phyloP scores from a whole-genome alignment of 1,284 basidiomycete species.

The Tilletia caries region DNA sequence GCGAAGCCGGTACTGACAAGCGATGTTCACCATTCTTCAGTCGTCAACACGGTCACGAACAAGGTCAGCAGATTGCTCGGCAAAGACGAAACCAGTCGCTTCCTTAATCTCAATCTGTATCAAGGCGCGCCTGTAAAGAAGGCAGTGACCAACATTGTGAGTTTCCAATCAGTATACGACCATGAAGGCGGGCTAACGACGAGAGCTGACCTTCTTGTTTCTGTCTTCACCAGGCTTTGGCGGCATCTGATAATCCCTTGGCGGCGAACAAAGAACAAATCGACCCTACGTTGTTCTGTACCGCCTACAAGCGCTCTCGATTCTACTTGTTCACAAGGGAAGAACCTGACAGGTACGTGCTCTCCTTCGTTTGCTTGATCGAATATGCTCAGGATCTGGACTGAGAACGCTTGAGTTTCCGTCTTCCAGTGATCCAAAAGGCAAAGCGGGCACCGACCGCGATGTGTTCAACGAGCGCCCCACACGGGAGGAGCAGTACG shows the following conservation, averaged over 20 bases:
- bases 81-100: conserved; percentile 89
- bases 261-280: conserved; percentile 65
- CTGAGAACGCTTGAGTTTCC: conserved; percentile 3
- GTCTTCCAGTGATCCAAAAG: conserved; percentile 61
- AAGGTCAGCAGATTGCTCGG: conserved; percentile 84
- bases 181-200: no score
- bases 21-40: conserved; percentile 56
- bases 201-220: neutral
- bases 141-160: conserved; percentile 72
- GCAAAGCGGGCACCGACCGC: conserved; percentile 69
- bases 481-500: conserved; percentile 90
- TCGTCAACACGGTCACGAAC: conserved; percentile 90
- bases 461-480: conserved; percentile 99
- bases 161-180: no score
- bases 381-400: neutral
- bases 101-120: conserved; percentile 81
- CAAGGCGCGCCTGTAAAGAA: conserved; percentile 90
- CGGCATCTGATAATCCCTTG: conserved; percentile 90
- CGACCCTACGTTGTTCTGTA: conserved; percentile 89
- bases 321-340: conserved; percentile 93
- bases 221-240: conserved; percentile 71
- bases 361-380: neutral
- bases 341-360: conserved; percentile 75
- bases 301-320: conserved; percentile 86
- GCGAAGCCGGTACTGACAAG: neutral